Percentiles rank a stretch among this genome's conserved stretches.
Evolutionary conservation across 1,139 yeast genomes (phyloP).

Genomic region (Debaryomycetaceae sp.): DNA sequence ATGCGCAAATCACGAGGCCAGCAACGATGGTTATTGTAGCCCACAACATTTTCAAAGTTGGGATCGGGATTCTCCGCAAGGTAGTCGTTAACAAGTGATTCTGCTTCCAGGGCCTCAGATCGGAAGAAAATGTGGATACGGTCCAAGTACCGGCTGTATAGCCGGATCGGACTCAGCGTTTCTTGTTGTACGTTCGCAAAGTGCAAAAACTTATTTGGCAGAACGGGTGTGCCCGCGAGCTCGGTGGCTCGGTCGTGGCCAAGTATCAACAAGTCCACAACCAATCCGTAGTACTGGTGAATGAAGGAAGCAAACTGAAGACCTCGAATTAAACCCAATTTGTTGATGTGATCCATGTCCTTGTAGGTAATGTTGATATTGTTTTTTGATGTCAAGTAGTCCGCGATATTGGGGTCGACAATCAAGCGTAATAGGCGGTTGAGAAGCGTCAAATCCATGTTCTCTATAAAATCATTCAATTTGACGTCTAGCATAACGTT

Average conservation of each 20-base stretch:
- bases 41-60: conserved; percentile 74
- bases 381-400: conserved; percentile 86
- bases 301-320: conserved; percentile 85
- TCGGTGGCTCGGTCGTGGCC: conserved; percentile 86
- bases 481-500: conserved; percentile 78
- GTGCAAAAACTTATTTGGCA: conserved; percentile 72
- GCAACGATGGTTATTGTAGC: conserved; percentile 80
- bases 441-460: conserved; percentile 76
- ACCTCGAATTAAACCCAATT: conserved; percentile 80
- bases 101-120: conserved; percentile 57
- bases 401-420: conserved; percentile 88
- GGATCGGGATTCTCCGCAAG: conserved; percentile 86
- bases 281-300: conserved; percentile 80
- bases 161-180: conserved; percentile 56
- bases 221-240: conserved; percentile 65
- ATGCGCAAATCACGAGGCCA: conserved; percentile 94
- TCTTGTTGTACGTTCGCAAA: conserved; percentile 52
- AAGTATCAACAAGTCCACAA: conserved; percentile 67
- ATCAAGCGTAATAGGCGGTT: conserved; percentile 72
- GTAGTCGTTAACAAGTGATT: conserved; percentile 65
- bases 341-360: conserved; percentile 92
- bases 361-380: conserved; percentile 75
- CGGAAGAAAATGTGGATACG: conserved; percentile 71
- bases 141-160: conserved; percentile 78
- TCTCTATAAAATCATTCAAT: conserved; percentile 64